These are phyloP conservation scores for Pichia thaimueangensis DNA, from an alignment of 805 yeast genomes.

Conservation along the genomic window DNA sequence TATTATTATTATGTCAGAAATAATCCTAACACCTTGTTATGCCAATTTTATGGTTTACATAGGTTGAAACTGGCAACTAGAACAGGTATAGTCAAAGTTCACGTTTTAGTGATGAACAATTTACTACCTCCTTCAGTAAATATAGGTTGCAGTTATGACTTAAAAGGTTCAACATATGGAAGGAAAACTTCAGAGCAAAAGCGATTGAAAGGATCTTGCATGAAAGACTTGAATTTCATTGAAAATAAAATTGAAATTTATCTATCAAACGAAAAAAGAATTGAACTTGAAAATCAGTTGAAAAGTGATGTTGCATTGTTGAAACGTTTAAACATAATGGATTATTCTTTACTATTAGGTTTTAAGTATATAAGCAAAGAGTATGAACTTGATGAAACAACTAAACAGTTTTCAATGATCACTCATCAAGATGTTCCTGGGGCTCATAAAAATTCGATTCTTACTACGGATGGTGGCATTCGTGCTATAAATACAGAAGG, in stretches of 20 bases:
- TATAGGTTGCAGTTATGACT: slow-evolving; percentile 77
- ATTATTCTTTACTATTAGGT: slow-evolving; percentile 85
- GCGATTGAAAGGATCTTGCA: slow-evolving; percentile 37
- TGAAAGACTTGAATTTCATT: slow-evolving; percentile 88
- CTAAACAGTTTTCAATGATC: slow-evolving; percentile 19
- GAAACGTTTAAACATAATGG: slow-evolving; percentile 82
- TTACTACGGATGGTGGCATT: slow-evolving; percentile 65
- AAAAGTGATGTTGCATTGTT: slow-evolving; percentile 68
- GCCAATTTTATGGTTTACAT: slow-evolving; percentile 96
- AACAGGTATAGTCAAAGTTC: slow-evolving; percentile 58
- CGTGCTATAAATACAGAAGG: slow-evolving; percentile 60
- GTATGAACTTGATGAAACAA: slow-evolving; percentile 28
- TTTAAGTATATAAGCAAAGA: slow-evolving; percentile 69
- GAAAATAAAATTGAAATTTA: slow-evolving; percentile 56
- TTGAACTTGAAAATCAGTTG: slow-evolving; percentile 60
- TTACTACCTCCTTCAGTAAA: slow-evolving; percentile 90
- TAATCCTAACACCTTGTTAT: slow-evolving; percentile 82
- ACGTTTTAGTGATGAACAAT: slow-evolving; percentile 94
- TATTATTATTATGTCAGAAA: slow-evolving; percentile 75
- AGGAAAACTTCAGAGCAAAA: slow-evolving; percentile 42
- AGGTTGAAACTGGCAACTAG: slow-evolving; percentile 81
- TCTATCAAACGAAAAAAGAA: slow-evolving; percentile 67
- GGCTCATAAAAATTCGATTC: slow-evolving; percentile 12
- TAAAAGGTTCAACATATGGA: slow-evolving; percentile 91
- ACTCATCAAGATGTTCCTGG: slow-evolving; percentile 15